Percentiles rank a stretch among this genome's conserved stretches.
These are phyloP conservation scores for Pythium scleroteichum DNA, from an alignment of 352 stramenopile genomes.

Conservation along the genomic window DNA sequence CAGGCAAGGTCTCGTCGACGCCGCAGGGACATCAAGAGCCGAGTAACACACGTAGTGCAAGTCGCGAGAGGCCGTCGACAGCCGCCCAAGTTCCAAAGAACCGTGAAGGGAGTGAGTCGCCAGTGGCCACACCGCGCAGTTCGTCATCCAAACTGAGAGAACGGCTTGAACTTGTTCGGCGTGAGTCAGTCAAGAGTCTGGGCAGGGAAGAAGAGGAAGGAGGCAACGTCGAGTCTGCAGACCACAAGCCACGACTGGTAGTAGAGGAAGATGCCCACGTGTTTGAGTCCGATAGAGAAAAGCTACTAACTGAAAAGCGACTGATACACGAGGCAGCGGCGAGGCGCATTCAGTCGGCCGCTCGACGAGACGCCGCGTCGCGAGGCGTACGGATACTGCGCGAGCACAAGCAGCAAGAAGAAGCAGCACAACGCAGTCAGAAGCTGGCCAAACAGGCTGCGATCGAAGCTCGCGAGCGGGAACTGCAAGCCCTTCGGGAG, in stretches of 20 bases:
- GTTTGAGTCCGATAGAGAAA: conserved; percentile 8
- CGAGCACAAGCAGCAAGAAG: not conserved
- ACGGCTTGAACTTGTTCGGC: conserved; percentile 35
- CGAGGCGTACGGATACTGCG: conserved; percentile 8
- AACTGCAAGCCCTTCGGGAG: conserved; percentile 9
- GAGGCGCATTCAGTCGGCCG: conserved; percentile 19
- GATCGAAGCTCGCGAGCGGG: conserved; percentile 15
- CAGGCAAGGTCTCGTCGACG: not conserved
- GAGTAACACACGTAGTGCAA: too few species aligned
- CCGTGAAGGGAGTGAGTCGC: not conserved
- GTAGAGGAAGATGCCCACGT: conserved; percentile 10
- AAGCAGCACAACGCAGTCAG: not conserved
- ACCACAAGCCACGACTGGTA: not conserved
- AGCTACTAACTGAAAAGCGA: conserved; percentile 5
- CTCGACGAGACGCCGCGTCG: conserved; percentile 3
- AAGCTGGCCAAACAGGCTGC: too few species aligned
- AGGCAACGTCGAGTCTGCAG: not conserved
- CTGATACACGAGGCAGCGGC: conserved; percentile 17
- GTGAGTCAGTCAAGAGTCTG: conserved; percentile 24
- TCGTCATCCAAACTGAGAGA: conserved; percentile 36
- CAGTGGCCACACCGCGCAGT: conserved; percentile 7
- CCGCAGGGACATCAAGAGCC: too few species aligned
- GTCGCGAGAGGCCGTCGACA: not conserved
- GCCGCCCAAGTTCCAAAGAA: not conserved
- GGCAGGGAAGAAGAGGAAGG: not conserved